A percentile compares a stretch with the other conserved stretches of the same genome.
These are phyloP conservation scores for Schizophyllum amplum DNA, from an alignment of 1,284 basidiomycete species.

Conservation along the genomic window DNA sequence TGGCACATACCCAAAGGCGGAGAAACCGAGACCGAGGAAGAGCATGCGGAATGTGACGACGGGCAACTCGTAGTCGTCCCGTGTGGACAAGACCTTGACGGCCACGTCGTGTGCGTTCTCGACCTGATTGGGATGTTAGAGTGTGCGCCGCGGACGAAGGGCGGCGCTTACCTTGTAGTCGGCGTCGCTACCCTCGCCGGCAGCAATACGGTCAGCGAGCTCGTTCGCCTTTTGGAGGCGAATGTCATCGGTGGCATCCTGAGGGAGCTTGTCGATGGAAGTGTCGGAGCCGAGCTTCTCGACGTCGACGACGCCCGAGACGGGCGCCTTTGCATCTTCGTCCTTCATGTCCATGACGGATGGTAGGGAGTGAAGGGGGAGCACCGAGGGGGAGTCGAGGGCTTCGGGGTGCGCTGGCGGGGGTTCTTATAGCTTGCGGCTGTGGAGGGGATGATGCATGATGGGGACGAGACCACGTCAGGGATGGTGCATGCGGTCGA, in stretches of 20 bases:
- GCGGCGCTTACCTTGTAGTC: background rate
- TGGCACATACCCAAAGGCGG: constrained; percentile 9
- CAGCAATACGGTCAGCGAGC: background rate
- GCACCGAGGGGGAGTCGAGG: background rate
- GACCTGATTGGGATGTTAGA: constrained; percentile 9
- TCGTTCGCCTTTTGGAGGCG: background rate
- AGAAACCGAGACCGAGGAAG: constrained; percentile 2
- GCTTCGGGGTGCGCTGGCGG: too few relatives aligned
- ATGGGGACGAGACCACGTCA: background rate
- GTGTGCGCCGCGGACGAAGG: constrained; percentile 8
- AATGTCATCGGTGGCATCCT: background rate
- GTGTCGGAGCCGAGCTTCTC: background rate
- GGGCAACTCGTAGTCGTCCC: constrained; percentile 13
- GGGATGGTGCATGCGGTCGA: background rate
- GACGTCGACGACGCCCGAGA: background rate
- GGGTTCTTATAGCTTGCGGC: background rate
- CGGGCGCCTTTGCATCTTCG: background rate
- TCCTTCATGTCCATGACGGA: background rate
- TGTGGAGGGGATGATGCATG: background rate
- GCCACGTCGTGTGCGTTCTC: constrained; percentile 11
- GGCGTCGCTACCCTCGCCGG: background rate
- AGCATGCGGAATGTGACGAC: constrained; percentile 13
- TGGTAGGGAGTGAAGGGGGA: background rate
- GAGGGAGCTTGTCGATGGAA: background rate
- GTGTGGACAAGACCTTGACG: constrained; percentile 13